Evolutionary conservation across 129 eudicot genomes (phyloP).

Genomic region (Flaveria robusta): DNA sequence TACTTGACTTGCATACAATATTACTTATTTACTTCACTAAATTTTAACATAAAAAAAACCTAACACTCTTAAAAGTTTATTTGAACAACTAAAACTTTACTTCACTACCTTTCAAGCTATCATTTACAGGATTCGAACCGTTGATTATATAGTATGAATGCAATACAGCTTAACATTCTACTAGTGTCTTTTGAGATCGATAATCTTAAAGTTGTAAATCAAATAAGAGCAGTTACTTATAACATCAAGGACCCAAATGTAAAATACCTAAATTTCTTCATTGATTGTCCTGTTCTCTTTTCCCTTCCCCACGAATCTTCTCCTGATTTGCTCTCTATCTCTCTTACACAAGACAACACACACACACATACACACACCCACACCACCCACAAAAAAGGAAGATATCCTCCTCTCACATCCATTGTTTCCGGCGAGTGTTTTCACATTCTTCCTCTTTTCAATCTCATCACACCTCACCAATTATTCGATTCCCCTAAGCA

Average conservation of each 20-base stretch:
- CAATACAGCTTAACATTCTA: too few species aligned
- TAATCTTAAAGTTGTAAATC: too few species aligned
- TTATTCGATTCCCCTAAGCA: slow-evolving; percentile 16
- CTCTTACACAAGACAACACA: slow-evolving; percentile 12
- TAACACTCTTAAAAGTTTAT: too few species aligned
- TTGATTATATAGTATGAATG: too few species aligned
- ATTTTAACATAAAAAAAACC: too few species aligned
- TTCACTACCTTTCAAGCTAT: too few species aligned
- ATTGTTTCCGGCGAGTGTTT: slow-evolving; percentile 36
- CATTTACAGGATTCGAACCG: too few species aligned
- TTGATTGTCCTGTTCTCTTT: slow-evolving; percentile 30
- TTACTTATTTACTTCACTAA: too few species aligned
- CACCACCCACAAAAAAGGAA: background rate
- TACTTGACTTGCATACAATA: background rate
- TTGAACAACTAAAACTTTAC: too few species aligned
- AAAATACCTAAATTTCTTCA: slow-evolving; percentile 9
- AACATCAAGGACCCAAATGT: slow-evolving; percentile 24
- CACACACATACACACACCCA: too few species aligned
- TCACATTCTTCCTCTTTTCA: background rate
- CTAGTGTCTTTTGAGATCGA: too few species aligned
- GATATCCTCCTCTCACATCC: slow-evolving; percentile 8
- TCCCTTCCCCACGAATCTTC: slow-evolving; percentile 39
- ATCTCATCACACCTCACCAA: background rate
- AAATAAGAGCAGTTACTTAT: background rate
- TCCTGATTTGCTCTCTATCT: slow-evolving; percentile 38